These are phyloP conservation scores for Cornus suecica DNA, from an alignment of 148 eudicot species.

Conservation along the genomic window DNA sequence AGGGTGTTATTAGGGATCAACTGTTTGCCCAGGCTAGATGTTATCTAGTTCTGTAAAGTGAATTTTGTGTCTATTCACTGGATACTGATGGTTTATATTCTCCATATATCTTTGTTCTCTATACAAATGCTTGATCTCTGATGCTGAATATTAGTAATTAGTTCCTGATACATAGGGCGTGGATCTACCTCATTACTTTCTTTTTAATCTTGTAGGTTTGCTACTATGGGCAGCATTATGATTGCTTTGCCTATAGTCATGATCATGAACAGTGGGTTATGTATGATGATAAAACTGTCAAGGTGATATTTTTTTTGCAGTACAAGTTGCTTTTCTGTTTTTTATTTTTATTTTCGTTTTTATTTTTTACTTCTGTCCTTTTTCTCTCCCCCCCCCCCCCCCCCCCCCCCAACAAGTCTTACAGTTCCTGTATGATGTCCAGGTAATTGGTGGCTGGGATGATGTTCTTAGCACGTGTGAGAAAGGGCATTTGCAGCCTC, in stretches of 20 bases:
- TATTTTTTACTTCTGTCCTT: too few relatives aligned
- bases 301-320: slow-evolving; percentile 43
- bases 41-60: not conserved
- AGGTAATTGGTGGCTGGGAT: slow-evolving; percentile 86
- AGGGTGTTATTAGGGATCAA: not conserved
- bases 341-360: not conserved
- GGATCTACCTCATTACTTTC: not conserved
- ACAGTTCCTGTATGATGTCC: slow-evolving; percentile 1
- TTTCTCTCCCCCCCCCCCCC: too few relatives aligned
- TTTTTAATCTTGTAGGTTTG: slow-evolving; percentile 53
- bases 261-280: slow-evolving; percentile 78
- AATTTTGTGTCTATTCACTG: not conserved
- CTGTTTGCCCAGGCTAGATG: too few relatives aligned
- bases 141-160: not conserved
- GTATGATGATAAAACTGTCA: slow-evolving; percentile 95
- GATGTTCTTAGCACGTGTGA: slow-evolving; percentile 75
- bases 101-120: not conserved
- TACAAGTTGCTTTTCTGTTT: not conserved
- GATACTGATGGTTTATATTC: not conserved
- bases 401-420: too few relatives aligned
- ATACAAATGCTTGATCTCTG: slow-evolving; percentile 1
- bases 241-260: slow-evolving; percentile 85
- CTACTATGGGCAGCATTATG: slow-evolving; percentile 96
- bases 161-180: not conserved
- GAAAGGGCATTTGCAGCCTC: slow-evolving; percentile 92